These are phyloP conservation scores for Phytophthora capsici DNA, from an alignment of 352 stramenopile species.

Conservation along the genomic window DNA sequence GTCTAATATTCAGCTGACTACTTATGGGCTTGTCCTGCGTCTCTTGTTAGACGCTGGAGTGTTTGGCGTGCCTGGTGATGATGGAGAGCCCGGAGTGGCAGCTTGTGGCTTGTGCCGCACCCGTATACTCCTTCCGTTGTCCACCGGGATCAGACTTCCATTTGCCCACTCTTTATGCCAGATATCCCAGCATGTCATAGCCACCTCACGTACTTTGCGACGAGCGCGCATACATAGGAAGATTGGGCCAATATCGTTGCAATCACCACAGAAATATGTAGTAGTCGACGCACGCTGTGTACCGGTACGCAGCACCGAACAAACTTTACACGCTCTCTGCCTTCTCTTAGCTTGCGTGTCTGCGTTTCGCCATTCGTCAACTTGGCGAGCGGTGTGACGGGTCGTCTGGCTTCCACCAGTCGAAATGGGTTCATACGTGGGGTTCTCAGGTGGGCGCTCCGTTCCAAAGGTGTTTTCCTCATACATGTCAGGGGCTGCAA, in stretches of 20 bases:
- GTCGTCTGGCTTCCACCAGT: background rate
- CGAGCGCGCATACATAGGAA: background rate
- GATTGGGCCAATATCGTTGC: background rate
- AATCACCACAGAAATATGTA: background rate
- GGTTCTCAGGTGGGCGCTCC: no score
- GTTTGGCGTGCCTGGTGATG: background rate
- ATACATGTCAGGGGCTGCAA: no score
- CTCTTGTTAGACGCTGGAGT: slow-evolving; percentile 3
- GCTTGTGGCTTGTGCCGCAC: background rate
- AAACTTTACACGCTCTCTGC: background rate
- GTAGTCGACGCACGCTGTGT: background rate
- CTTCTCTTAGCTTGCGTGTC: background rate
- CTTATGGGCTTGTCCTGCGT: background rate
- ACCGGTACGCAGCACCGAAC: background rate
- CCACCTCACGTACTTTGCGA: background rate
- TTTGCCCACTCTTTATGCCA: background rate
- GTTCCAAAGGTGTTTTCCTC: no score
- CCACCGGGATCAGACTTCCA: background rate
- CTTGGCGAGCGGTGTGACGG: background rate
- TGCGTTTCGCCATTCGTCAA: background rate
- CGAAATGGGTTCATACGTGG: background rate
- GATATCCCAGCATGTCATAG: background rate
- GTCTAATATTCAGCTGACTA: background rate
- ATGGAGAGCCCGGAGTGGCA: background rate
- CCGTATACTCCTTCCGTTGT: background rate